phyloP scores from a whole-genome alignment of 495 filamentous ascomycete genomes.

The Xylaria grammica region DNA sequence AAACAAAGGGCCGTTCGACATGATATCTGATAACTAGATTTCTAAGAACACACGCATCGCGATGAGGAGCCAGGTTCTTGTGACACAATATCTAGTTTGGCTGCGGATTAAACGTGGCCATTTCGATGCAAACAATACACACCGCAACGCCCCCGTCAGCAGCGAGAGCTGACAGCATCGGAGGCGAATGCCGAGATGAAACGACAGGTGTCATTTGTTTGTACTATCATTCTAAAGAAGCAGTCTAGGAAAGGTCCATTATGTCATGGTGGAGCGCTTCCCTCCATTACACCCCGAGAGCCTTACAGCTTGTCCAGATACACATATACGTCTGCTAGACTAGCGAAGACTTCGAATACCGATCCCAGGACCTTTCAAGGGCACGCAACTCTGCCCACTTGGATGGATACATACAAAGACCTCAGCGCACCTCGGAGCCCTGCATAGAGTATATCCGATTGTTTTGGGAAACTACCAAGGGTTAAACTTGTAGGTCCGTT shows the following conservation, averaged over 20 bases:
- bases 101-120: background rate
- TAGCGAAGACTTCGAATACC: background rate
- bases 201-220: background rate
- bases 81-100: background rate
- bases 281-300: background rate
- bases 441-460: background rate
- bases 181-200: conserved; percentile 9
- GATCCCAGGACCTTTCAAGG: background rate
- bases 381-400: too few species aligned
- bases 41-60: background rate
- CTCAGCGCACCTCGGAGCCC: too few species aligned
- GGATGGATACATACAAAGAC: background rate
- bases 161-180: conserved; percentile 13
- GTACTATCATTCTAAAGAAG: background rate
- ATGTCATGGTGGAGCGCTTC: background rate
- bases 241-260: conserved; percentile 5
- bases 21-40: background rate
- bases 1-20: background rate
- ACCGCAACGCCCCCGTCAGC: conserved; percentile 2
- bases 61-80: background rate
- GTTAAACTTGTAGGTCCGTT: too few species aligned
- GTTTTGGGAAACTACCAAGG: background rate
- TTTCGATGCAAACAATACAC: conserved; percentile 5
- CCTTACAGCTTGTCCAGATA: background rate
- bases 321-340: background rate